phyloP scores from a whole-genome alignment of 805 yeast species.

The Lipomyces orientalis region DNA sequence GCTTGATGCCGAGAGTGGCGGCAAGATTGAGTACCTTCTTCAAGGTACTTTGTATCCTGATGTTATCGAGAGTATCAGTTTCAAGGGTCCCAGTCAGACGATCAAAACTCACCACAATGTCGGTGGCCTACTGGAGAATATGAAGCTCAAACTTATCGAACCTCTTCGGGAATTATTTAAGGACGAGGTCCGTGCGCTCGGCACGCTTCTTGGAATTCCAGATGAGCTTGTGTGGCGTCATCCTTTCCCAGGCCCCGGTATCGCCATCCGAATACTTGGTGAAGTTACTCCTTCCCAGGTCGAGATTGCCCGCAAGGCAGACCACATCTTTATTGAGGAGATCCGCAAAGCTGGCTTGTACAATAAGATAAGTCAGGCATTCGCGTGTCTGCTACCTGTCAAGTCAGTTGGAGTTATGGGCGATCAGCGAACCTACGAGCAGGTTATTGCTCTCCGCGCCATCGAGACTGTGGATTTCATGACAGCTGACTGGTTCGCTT shows the following conservation, averaged over 20 bases:
- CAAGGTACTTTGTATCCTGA: conserved; percentile 99
- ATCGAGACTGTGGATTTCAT: conserved; percentile 97
- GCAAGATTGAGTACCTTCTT: conserved; percentile 87
- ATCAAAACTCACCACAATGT: conserved; percentile 99
- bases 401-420: conserved; percentile 99
- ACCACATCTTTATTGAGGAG: conserved; percentile 93
- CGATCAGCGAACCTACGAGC: conserved; percentile 98
- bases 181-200: conserved; percentile 97
- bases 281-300: conserved; percentile 94
- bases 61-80: conserved; percentile 96
- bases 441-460: conserved; percentile 98
- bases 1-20: conserved; percentile 86
- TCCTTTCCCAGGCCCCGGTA: conserved; percentile 99
- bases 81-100: conserved; percentile 99
- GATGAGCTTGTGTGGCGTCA: conserved; percentile 99
- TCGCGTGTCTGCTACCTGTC: conserved; percentile 95
- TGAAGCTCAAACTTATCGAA: conserved; percentile 98
- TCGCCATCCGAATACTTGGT: conserved; percentile 96
- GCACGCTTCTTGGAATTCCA: conserved; percentile 92
- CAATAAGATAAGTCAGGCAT: conserved; percentile 93
- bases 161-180: conserved; percentile 98
- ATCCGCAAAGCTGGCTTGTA: conserved; percentile 91
- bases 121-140: conserved; percentile 96
- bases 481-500: conserved; percentile 99
- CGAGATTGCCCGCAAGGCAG: conserved; percentile 97